Base-by-base conservation (phyloP, 179 eudicot species). In the Drosera spatulata region DNA sequence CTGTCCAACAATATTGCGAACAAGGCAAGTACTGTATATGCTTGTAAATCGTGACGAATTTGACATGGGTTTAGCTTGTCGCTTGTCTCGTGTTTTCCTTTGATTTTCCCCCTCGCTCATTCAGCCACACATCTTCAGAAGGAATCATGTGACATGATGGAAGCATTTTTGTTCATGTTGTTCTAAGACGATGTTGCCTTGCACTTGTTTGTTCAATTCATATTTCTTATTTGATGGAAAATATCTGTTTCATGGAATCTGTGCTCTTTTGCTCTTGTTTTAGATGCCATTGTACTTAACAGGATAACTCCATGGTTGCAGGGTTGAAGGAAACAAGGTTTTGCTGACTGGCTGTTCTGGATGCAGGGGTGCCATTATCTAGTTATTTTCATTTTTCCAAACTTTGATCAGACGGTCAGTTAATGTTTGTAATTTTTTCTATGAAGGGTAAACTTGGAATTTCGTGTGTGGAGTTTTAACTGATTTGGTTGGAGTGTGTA, bases 281-380 rank as follows among this genome's bases (percentile, higher is more conserved):
- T 7, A 7, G 8, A 7, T 43, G 45, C 8, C 45, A 43, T 43
- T 43, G 45, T 43, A 43, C 5, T 43, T 43, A 43, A 43, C 8
- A 7, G 45, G 5, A 4, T 43, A 0, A 4, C 0, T 7, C 8
- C 22, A 11, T 53, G 40, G 46, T 72, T 74, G 66, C 86, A 87
- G 95, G 86, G 86, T 55, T 87, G 69, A 81, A 67, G 69, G 58
- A 5, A 55, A 41, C 60, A 45, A 50, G 53, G 66, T 59, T 68
- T 66, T 62, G 77, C 60, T 72, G 73, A 66, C 62, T 64, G 62
- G 58, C 65, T 66, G 72, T 72, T 75, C 82, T 78, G 82, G 81
- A 83, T 77, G 84, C 84, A 71, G 81, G 74, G 75, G 64, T 67
- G 71, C 71, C 68, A 66, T 74, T 75, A 81, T 83, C 83, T 83